Conservation (phyloP, 2,329 filamentous ascomycete species). For the Neoarthrinium moseri region DNA sequence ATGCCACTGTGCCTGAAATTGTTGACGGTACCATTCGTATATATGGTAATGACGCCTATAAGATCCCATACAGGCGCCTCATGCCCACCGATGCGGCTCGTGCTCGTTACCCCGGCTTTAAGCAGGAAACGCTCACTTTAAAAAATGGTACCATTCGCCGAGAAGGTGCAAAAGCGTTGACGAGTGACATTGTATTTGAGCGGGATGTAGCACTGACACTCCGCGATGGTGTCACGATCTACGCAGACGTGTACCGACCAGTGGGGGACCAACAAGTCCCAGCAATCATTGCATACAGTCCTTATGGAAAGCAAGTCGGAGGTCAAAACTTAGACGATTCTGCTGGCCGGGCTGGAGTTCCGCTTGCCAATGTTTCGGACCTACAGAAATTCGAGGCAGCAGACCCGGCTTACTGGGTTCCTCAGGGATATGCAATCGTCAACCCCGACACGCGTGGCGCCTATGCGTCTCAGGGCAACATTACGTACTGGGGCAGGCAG, state of each 20-base stretch:
- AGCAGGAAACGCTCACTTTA: not conserved
- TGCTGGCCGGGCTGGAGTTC: not conserved
- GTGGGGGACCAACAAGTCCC: not conserved
- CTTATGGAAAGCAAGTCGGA: not conserved
- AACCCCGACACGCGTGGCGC: not conserved
- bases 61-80: not conserved
- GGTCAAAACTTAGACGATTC: not conserved
- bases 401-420: not conserved
- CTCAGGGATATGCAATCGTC: not conserved
- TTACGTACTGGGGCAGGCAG: not conserved
- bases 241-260: not conserved
- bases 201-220: not conserved
- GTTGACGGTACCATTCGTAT: not conserved
- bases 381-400: not conserved
- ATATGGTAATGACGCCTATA: not conserved
- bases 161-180: not conserved
- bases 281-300: not conserved
- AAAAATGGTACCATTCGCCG: not conserved
- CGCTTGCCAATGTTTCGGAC: not conserved
- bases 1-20: no score
- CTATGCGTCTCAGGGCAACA: not conserved
- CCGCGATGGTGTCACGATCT: not conserved
- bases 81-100: not conserved
- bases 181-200: not conserved
- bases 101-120: not conserved